phyloP scores from a whole-genome alignment of 768 basidiomycete genomes.

The Basidioascus undulatus region DNA sequence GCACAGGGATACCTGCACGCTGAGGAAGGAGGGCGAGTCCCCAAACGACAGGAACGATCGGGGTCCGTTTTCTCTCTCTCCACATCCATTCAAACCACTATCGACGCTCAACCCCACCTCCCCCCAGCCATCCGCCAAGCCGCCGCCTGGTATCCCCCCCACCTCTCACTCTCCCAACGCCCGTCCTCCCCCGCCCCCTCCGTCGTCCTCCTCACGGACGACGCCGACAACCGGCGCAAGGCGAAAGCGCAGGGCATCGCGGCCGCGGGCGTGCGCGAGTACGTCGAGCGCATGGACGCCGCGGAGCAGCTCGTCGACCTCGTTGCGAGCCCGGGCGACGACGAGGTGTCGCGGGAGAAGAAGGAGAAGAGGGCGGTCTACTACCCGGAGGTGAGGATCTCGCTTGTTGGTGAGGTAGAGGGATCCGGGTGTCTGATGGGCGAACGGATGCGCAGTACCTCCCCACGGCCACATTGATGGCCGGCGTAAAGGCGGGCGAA shows the following conservation, averaged over 20 bases:
- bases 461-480: conserved; percentile 38
- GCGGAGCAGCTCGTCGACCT: conserved; percentile 52
- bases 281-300: conserved; percentile 45
- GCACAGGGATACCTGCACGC: conserved; percentile 35
- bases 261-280: conserved; percentile 39
- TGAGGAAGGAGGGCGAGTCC: conserved; percentile 44
- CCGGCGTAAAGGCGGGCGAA: conserved; percentile 62
- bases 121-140: conserved; percentile 61
- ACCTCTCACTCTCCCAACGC: conserved; percentile 22
- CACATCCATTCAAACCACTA: background rate
- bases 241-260: conserved; percentile 41
- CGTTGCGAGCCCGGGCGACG: conserved; percentile 40
- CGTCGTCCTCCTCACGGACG: conserved; percentile 70
- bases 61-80: conserved; percentile 27
- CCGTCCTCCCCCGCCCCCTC: conserved; percentile 21
- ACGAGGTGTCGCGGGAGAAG: conserved; percentile 19
- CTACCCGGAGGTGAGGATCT: conserved; percentile 4
- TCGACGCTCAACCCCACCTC: background rate
- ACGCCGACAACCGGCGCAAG: conserved; percentile 54
- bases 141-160: conserved; percentile 61
- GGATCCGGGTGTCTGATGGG: no score
- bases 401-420: no score
- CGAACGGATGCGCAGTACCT: conserved; percentile 38
- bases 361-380: conserved; percentile 6
- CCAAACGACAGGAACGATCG: conserved; percentile 90